A percentile compares a stretch with the other conserved stretches of the same genome.
Conservation (phyloP, 2,329 filamentous ascomycete species). For the Dendrostoma leiphaemia region DNA sequence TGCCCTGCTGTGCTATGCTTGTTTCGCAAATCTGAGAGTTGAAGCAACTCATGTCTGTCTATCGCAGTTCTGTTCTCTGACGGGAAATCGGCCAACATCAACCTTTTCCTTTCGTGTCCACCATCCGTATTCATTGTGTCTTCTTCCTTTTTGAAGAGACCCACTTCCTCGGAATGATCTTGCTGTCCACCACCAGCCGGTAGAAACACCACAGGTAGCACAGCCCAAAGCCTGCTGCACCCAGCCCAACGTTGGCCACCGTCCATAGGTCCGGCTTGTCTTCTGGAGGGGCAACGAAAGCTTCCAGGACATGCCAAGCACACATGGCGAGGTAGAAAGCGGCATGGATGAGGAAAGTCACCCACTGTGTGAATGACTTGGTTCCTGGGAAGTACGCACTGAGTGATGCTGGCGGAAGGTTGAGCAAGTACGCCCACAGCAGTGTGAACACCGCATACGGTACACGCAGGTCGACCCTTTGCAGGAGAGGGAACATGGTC, state of each 20-base stretch:
- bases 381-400: constrained; percentile 60
- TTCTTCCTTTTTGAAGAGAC: constrained; percentile 29
- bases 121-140: constrained; percentile 31
- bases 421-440: constrained; percentile 89
- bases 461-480: constrained; percentile 77
- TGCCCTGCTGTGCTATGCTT: constrained; percentile 14
- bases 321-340: constrained; percentile 76
- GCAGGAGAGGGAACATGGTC: constrained; percentile 91
- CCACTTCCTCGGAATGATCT: constrained; percentile 38
- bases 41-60: constrained; percentile 1
- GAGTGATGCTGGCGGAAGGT: constrained; percentile 75
- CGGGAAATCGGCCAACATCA: neutral
- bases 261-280: constrained; percentile 93
- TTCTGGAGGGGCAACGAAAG: constrained; percentile 63
- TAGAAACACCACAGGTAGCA: constrained; percentile 92
- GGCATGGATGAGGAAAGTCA: constrained; percentile 68
- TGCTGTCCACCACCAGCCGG: constrained; percentile 61
- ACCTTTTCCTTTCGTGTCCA: neutral
- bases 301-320: constrained; percentile 77
- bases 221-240: constrained; percentile 78
- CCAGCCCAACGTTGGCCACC: constrained; percentile 83
- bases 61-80: neutral
- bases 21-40: neutral
- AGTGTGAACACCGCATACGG: constrained; percentile 84
- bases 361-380: constrained; percentile 50